Conservation (phyloP, 2,329 filamentous ascomycete genomes). For the Aspergillus sp. region DNA sequence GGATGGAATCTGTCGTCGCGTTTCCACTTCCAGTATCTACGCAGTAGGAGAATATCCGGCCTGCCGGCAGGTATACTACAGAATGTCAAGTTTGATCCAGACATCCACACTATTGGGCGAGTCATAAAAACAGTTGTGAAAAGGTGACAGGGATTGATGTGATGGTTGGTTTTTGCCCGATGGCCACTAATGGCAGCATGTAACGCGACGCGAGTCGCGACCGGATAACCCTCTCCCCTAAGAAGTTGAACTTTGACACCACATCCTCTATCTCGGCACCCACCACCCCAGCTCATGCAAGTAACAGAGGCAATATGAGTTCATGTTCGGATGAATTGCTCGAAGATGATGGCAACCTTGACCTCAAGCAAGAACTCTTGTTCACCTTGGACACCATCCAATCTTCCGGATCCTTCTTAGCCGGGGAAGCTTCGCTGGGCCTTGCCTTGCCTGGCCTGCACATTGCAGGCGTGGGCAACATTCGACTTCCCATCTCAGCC, state of each 20-base stretch:
- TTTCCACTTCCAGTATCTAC: no score
- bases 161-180: no score
- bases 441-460: constrained; percentile 8
- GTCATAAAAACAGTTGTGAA: no score
- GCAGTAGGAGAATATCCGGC: no score
- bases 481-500: constrained; percentile 9
- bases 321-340: no score
- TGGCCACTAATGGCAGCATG: no score
- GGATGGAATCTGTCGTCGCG: no score
- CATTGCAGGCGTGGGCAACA: constrained; percentile 4
- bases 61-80: no score
- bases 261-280: not conserved
- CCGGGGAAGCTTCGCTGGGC: not conserved
- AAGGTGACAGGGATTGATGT: no score
- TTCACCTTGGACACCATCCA: not conserved
- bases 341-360: not conserved
- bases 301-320: not conserved
- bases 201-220: not conserved
- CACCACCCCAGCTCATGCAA: not conserved
- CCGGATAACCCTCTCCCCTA: not conserved
- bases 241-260: no score
- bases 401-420: not conserved
- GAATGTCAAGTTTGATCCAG: no score
- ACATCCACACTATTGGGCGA: no score
- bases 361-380: not conserved